Evolutionary conservation across 768 basidiomycete genomes (phyloP).

Genomic region (Trametes meyenii): DNA sequence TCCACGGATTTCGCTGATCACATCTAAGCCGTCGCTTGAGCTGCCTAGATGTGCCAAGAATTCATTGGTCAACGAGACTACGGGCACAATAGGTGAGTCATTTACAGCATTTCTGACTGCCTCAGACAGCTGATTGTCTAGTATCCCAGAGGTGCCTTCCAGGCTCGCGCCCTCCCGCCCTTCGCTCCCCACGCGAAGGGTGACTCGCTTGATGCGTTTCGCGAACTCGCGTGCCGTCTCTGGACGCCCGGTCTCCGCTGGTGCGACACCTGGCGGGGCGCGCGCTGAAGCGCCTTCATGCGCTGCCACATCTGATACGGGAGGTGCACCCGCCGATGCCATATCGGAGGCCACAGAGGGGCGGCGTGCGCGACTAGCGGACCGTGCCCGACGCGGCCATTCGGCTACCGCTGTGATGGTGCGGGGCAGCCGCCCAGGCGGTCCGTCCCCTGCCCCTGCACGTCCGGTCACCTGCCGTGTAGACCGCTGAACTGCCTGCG

Average conservation of each 20-base stretch:
- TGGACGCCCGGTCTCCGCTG: neutral
- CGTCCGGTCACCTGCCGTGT: neutral
- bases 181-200: neutral
- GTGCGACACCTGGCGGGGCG: neutral
- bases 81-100: neutral
- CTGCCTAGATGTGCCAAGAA: neutral
- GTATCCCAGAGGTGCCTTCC: too few relatives aligned
- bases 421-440: too few relatives aligned
- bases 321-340: too few relatives aligned
- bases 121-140: too few relatives aligned
- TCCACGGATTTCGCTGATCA: constrained; percentile 20
- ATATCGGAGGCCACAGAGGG: too few relatives aligned
- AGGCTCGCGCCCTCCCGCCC: neutral
- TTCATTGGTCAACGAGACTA: neutral
- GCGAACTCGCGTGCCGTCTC: neutral
- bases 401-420: too few relatives aligned
- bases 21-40: neutral
- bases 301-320: too few relatives aligned
- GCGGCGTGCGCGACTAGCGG: too few relatives aligned
- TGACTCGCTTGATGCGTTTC: neutral
- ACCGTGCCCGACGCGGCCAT: too few relatives aligned
- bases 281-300: too few relatives aligned
- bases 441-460: too few relatives aligned
- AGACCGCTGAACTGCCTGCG: neutral
- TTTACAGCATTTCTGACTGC: too few relatives aligned